Evolutionary conservation across 495 filamentous ascomycete genomes (phyloP).

Genomic region (Hyaloscypha hepaticicola): DNA sequence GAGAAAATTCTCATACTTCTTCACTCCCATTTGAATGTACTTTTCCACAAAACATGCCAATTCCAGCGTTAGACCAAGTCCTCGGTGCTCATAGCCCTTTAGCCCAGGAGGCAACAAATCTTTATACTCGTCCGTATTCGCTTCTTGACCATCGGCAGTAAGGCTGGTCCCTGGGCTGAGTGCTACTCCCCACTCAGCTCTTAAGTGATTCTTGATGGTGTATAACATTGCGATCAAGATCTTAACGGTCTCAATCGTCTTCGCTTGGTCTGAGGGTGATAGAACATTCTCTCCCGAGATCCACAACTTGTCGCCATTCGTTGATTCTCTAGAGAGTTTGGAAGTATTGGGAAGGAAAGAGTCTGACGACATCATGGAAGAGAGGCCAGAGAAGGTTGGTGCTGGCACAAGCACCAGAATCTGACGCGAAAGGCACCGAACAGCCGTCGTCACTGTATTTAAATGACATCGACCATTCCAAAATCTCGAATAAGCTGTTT

Average conservation of each 20-base stretch:
- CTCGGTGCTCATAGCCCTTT: constrained; percentile 60
- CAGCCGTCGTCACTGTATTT: constrained; percentile 46
- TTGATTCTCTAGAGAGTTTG: constrained; percentile 7
- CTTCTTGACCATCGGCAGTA: constrained; percentile 43
- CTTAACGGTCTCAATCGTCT: constrained; percentile 49
- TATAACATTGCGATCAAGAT: constrained; percentile 71
- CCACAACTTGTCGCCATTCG: not conserved
- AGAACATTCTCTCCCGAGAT: constrained; percentile 30
- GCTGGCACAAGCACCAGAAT: constrained; percentile 29
- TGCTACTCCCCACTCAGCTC: constrained; percentile 68
- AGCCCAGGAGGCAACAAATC: constrained; percentile 59
- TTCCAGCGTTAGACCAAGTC: constrained; percentile 64
- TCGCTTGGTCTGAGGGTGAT: constrained; percentile 42
- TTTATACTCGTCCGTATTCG: constrained; percentile 57
- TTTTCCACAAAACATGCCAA: constrained; percentile 66
- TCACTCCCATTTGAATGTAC: constrained; percentile 63
- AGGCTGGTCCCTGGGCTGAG: constrained; percentile 45
- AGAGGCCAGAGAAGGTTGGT: constrained; percentile 18
- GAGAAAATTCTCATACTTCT: constrained; percentile 32
- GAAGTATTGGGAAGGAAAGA: constrained; percentile 17
- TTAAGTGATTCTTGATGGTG: constrained; percentile 72
- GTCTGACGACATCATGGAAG: constrained; percentile 20
- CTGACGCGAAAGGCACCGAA: constrained; percentile 29
- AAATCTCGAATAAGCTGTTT: constrained; percentile 67
- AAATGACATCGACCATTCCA: constrained; percentile 65